Evolutionary conservation across 1,284 basidiomycete genomes (phyloP), one percentile per base, ranked within the genome.

Genomic region (Ganoderma lucidum): DNA sequence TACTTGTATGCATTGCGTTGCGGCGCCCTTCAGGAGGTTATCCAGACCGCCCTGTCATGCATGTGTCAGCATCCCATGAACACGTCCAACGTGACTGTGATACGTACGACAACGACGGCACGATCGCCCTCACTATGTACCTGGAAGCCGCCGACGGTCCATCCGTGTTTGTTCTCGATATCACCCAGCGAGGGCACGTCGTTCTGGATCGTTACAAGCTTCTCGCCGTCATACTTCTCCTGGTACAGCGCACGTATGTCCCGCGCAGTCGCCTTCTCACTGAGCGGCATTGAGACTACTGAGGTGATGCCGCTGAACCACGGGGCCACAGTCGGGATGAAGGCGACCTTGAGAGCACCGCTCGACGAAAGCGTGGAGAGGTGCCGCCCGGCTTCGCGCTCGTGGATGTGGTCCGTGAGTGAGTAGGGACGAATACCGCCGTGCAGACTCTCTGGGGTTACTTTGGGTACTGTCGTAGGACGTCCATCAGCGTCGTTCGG

Each of bases 281-380:
- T 88, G 42, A 99, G 84, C 3, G 96, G 96, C 70, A 96, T 91
- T 51, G 92, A 95, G 58, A 93, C 85, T 48, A 95, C 94, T 56
- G 93, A 93, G 73, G 98, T 79, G 81, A 99, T 99, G 6, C 98
- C 97, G 74, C 95, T 95, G 84, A 98, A 99, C 96, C 97, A 99
- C 6, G 96, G 93, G 0, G 92, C 92, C 17, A 99, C 96, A 62
- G 86, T 85, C 1, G 97, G 97, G 45, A 96, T 85, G 81, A 99
- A 99, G 12, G 92, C 94, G 41, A 99, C 80, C 71, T 91, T 88
- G 71, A 97, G 74, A 42, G 74, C 75, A 9, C 71, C 71, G 15
- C 74, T 77, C 0, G 66, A n/a, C 41, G 89, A 78, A 41, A 97
- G 87, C 19, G 80, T 82, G 2, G 92, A 89, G 58, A 99, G 90